Evolutionary conservation across 2,329 filamentous ascomycete genomes (phyloP), one percentile per base, ranked within the genome.

Genomic region (Fusarium sp.): DNA sequence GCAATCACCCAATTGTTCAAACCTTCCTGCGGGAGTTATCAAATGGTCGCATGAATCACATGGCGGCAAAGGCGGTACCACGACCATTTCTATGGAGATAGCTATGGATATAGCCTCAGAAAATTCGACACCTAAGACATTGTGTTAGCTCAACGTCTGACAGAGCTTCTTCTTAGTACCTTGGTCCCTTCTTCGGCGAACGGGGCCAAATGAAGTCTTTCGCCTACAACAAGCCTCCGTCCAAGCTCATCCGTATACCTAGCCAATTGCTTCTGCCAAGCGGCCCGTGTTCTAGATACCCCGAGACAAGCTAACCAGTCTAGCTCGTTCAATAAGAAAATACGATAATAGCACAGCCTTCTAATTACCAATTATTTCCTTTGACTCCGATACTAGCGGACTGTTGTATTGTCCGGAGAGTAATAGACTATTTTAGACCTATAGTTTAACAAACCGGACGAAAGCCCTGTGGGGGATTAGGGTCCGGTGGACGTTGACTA

Each of bases 1-100:
- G 0, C 18, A n/a, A 12, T n/a, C 1, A 12, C 4, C 10, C 2
- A 37, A 4, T 2, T 2, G 18, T n/a, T 5, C 5, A 12, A 11
- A 4, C 0, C 34, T 37, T 37, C 18, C 34, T 1, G 4, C 34
- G 18, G 34, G 5, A 21, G 21, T 21, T 21, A 21, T 21, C 21
- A 21, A 21, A 21, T 21, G 21, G 18, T 37, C 34, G 18, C 34
- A 37, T 37, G 5, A n/a, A 37, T n/a, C 34, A 5, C 18, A n/a
- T 37, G 34, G 34, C 34, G 18, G 18, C 34, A 37, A n/a, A n/a
- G 12, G 10, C 34, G 34, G 34, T 37, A 37, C 9, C 16, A 5
- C 34, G 18, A 37, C 5, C 9, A 11, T 37, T n/a, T 37, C 18
- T 16, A 32, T 37, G 34, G 34, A 37, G 34, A 37, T 37, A n/a